Evolutionary conservation across 177 flowering plant genomes (phyloP).

Genomic region (Vitis hybrid): DNA sequence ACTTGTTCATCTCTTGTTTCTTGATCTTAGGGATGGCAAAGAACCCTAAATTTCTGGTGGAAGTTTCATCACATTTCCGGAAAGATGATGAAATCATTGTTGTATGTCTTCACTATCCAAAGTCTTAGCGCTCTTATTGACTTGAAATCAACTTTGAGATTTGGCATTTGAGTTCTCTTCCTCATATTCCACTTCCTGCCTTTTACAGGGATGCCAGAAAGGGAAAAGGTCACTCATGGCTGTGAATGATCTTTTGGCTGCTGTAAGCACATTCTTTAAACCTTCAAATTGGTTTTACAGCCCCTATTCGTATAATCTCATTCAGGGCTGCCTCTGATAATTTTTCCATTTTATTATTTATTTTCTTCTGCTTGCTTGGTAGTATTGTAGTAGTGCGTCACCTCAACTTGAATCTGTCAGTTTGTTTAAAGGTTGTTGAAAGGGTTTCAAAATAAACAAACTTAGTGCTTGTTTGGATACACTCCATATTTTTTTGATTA

Average conservation of each 20-base stretch:
- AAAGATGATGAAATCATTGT: constrained; percentile 81
- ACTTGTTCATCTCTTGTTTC: constrained; percentile 3
- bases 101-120: constrained; percentile 37
- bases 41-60: constrained; percentile 67
- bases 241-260: constrained; percentile 66
- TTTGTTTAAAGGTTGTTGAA: no score
- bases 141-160: neutral
- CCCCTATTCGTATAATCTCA: no score
- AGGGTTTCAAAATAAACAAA: no score
- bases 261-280: constrained; percentile 48
- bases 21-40: constrained; percentile 62
- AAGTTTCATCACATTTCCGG: constrained; percentile 54
- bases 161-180: no score
- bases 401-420: no score
- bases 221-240: constrained; percentile 93
- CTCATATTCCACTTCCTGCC: neutral
- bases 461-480: no score
- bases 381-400: no score
- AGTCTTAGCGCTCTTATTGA: neutral
- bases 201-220: constrained; percentile 70
- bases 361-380: no score
- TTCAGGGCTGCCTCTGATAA: no score
- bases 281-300: neutral
- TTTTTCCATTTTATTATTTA: no score
- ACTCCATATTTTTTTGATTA: no score